Evolutionary conservation across 2,329 filamentous ascomycete genomes (phyloP), one percentile per base, ranked within the genome.

Genomic region (Apiospora rasikravindrae): DNA sequence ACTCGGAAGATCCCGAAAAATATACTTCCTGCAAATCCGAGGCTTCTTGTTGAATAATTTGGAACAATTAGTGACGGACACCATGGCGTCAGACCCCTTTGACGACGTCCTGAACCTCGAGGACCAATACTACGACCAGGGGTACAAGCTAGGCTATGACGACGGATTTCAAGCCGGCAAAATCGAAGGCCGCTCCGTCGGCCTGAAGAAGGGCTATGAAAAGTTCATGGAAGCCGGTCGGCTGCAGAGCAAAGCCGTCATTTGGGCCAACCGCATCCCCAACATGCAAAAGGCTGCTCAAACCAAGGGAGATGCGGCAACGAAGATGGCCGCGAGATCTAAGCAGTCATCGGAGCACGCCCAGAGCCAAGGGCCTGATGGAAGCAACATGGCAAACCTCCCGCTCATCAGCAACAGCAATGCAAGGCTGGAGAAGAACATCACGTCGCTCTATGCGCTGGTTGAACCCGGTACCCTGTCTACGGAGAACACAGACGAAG

Each of bases 171-270:
- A 88, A 73, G 92, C 94, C 44, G 96, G 96, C 51, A 91, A 92
- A 72, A 90, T 94, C 75, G 96, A 99, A 86, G 96, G 96, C 73
- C 93, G 95, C 69, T 90, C 94, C 26, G 94, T 98, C 80, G 96
- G 96, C 0, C 89, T 98, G 57, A 93, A 97, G 80, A 96, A 95
- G 75, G 96, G 95, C 0, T 98, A 96, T 77, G 94, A 98, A 77
- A 98, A 98, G 83, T 98, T 97, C 79, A 80, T 93, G 57, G 92
- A 94, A 74, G 89, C 94, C 81, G 96, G 96, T 2, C 88, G 88
- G 72, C 83, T 98, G 44, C 92, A 96, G 77, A 94, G 94, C 64
- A 92, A 91, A 78, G 91, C 94, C 19, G 84, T 93, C 33, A 87
- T 98, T n/a, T 98, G 96, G 95, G 91, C 91, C 16, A 93, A 93